phyloP scores from a whole-genome alignment of 768 basidiomycete species.

The Lactarius indigo region DNA sequence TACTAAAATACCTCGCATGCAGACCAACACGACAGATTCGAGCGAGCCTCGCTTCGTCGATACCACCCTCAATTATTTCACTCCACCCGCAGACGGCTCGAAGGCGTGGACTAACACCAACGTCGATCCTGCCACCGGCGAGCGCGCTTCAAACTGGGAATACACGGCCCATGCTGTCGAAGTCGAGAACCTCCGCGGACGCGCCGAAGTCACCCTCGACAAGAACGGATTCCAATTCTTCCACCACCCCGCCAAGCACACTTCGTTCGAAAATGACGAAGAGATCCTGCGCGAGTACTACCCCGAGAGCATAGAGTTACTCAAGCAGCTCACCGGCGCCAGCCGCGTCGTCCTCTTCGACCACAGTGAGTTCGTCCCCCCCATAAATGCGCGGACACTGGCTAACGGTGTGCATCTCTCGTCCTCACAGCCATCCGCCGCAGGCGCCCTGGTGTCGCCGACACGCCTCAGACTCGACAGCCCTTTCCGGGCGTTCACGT shows the following conservation, averaged over 20 bases:
- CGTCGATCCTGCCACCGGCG: slow-evolving; percentile 30
- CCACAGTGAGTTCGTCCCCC: slow-evolving; percentile 47
- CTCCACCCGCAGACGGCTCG: slow-evolving; percentile 31
- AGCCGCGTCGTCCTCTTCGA: slow-evolving; percentile 60
- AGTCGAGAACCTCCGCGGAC: slow-evolving; percentile 54
- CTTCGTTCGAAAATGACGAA: slow-evolving; percentile 46
- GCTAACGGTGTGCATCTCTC: neutral
- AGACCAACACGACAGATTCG: slow-evolving; percentile 3
- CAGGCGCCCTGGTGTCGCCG: slow-evolving; percentile 37
- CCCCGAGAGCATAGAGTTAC: slow-evolving; percentile 52
- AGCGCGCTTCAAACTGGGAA: slow-evolving; percentile 37
- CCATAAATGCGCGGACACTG: neutral
- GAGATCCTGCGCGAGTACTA: slow-evolving; percentile 57
- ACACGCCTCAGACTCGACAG: slow-evolving; percentile 41
- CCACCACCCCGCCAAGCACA: slow-evolving; percentile 41
- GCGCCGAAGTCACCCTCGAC: slow-evolving; percentile 45
- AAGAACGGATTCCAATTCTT: slow-evolving; percentile 50
- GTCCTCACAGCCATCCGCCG: slow-evolving; percentile 40
- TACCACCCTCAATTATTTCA: slow-evolving; percentile 26
- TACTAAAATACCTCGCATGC: neutral
- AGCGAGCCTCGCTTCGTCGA: slow-evolving; percentile 17
- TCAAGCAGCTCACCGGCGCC: slow-evolving; percentile 60
- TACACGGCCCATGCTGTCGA: slow-evolving; percentile 33
- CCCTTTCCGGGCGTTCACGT: slow-evolving; percentile 43
- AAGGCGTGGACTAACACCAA: slow-evolving; percentile 30